phyloP scores from a whole-genome alignment of 2,329 filamentous ascomycete species.

The Trichothecium roseum region DNA sequence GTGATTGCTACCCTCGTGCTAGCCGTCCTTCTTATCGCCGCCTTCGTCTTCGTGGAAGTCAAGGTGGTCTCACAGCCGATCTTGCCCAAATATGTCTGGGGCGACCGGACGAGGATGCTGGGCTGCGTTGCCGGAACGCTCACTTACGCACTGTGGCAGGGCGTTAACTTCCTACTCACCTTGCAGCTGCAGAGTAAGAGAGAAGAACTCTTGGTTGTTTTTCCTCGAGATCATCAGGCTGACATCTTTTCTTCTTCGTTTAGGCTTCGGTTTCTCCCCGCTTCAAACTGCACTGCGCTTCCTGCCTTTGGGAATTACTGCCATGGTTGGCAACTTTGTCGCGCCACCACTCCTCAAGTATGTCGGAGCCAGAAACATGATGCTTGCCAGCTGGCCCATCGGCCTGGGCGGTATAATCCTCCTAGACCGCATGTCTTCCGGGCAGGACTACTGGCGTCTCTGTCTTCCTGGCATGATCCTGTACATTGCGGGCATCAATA shows the following conservation, averaged over 20 bases:
- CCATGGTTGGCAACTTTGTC: slow-evolving; percentile 7
- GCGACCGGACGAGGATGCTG: slow-evolving; percentile 4
- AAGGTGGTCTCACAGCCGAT: slow-evolving; percentile 60
- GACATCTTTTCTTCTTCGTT: too few relatives aligned
- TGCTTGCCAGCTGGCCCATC: slow-evolving; percentile 5
- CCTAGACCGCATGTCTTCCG: slow-evolving; percentile 2
- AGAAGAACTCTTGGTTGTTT: too few relatives aligned
- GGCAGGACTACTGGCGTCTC: slow-evolving; percentile 5
- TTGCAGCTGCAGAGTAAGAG: slow-evolving; percentile 7
- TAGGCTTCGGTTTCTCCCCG: slow-evolving; percentile 6
- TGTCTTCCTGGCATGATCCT: slow-evolving; percentile 7
- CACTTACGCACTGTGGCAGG: slow-evolving; percentile 7
- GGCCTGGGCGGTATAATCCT: slow-evolving; percentile 5
- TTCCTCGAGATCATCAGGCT: too few relatives aligned
- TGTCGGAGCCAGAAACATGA: slow-evolving; percentile 2
- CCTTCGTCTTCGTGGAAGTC: slow-evolving; percentile 60
- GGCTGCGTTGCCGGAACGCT: slow-evolving; percentile 5
- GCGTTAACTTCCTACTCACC: slow-evolving; percentile 6
- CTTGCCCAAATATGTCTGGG: slow-evolving; percentile 34
- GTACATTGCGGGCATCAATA: slow-evolving; percentile 7
- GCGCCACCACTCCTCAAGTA: slow-evolving; percentile 3
- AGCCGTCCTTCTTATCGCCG: slow-evolving; percentile 47
- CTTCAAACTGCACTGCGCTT: slow-evolving; percentile 7
- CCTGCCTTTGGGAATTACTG: slow-evolving; percentile 6
- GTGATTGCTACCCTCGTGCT: slow-evolving; percentile 55